These are phyloP conservation scores for Rhexocercosporidium sp. DNA, from an alignment of 2,329 filamentous ascomycete genomes.

Conservation along the genomic window DNA sequence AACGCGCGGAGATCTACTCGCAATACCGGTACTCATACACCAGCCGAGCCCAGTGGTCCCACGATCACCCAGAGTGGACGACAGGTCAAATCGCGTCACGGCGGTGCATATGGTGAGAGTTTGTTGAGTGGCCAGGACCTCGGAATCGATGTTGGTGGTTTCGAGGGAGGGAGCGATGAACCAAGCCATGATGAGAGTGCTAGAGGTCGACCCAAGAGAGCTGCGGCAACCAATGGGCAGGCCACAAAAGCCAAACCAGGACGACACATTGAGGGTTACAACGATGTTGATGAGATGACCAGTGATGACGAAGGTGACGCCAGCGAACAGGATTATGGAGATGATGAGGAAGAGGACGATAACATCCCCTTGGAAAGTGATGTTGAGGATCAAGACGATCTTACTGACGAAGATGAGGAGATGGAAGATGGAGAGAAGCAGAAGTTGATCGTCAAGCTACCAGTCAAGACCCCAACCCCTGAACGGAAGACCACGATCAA, in stretches of 20 bases:
- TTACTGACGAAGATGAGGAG: conserved; percentile 47
- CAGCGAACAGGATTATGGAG: conserved; percentile 76
- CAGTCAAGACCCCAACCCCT: conserved; percentile 48
- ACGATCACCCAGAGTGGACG: conserved; percentile 84
- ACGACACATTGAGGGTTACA: conserved; percentile 57
- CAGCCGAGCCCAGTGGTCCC: conserved; percentile 67
- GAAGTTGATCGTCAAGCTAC: conserved; percentile 78
- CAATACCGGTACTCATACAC: conserved; percentile 75
- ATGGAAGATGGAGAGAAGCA: conserved; percentile 57
- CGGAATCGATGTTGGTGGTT: conserved; percentile 42
- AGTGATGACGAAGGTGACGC: conserved; percentile 68
- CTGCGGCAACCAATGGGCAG: conserved; percentile 31
- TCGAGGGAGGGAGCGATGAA: conserved; percentile 50
- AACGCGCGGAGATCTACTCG: conserved; percentile 70
- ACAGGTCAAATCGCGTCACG: conserved; percentile 71
- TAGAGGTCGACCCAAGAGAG: conserved; percentile 49
- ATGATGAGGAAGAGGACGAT: conserved; percentile 74
- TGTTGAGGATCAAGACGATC: conserved; percentile 60
- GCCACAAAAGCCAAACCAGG: conserved; percentile 41
- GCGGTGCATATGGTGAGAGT: conserved; percentile 58
- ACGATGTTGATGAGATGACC: conserved; percentile 64
- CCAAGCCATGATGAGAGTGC: conserved; percentile 47
- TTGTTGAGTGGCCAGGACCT: conserved; percentile 54
- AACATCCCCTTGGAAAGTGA: conserved; percentile 66
- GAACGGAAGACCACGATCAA: conserved; percentile 39